Conservation (phyloP, 1,284 basidiomycete species). For the Puccinia hordei region DNA sequence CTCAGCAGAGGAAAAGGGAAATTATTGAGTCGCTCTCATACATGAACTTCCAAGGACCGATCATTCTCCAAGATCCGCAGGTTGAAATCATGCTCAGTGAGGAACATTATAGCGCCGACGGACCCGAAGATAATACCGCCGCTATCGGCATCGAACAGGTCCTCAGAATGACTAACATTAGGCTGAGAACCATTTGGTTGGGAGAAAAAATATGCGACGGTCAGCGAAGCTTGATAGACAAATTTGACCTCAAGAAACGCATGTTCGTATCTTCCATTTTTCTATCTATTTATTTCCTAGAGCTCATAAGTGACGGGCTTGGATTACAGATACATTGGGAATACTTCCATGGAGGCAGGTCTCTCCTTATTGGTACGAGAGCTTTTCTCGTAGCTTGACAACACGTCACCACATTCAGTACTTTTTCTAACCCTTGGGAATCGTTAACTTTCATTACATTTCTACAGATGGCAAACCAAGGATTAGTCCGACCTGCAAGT, state of each 20-base stretch:
- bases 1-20: constrained; percentile 62
- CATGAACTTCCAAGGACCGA: constrained; percentile 78
- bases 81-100: constrained; percentile 80
- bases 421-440: too few relatives aligned
- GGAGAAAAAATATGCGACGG: constrained; percentile 55
- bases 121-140: constrained; percentile 31
- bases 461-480: constrained; percentile 92
- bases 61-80: constrained; percentile 79
- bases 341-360: constrained; percentile 93
- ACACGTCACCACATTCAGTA: too few relatives aligned
- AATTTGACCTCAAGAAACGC: constrained; percentile 78
- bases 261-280: constrained; percentile 60
- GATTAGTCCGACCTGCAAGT: constrained; percentile 85
- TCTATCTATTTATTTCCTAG: not conserved
- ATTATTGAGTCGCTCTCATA: constrained; percentile 81
- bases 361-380: constrained; percentile 53
- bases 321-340: constrained; percentile 71
- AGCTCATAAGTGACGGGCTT: not conserved
- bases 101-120: constrained; percentile 70
- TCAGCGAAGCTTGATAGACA: constrained; percentile 58
- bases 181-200: constrained; percentile 51
- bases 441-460: constrained; percentile 69
- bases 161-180: constrained; percentile 37
- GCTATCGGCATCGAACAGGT: constrained; percentile 10
- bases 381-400: not conserved